phyloP scores from a whole-genome alignment of 1,284 basidiomycete species.

The Ganoderma lucidum region DNA sequence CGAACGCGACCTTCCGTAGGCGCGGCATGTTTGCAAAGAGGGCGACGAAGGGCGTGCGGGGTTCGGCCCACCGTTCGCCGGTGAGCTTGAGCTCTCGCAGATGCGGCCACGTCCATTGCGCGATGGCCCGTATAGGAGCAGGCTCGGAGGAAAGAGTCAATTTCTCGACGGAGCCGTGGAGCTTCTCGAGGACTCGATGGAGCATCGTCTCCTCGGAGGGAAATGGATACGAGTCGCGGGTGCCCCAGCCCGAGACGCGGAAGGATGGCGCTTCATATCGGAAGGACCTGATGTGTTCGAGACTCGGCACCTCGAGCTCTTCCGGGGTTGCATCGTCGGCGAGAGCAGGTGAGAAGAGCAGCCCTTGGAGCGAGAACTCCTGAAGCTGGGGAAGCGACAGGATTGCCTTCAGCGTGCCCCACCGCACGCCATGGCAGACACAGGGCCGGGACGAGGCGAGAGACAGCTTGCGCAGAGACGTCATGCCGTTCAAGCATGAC shows the following conservation, averaged over 20 bases:
- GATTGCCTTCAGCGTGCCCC: background rate
- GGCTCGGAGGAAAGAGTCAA: constrained; percentile 7
- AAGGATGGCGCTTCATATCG: background rate
- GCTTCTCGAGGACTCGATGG: background rate
- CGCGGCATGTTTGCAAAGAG: constrained; percentile 6
- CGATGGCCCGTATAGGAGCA: background rate
- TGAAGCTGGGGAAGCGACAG: background rate
- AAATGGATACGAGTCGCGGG: background rate
- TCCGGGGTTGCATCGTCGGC: background rate
- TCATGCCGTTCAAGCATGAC: background rate
- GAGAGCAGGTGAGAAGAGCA: background rate
- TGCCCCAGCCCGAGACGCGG: constrained; percentile 5
- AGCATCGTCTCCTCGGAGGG: background rate
- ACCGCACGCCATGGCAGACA: background rate
- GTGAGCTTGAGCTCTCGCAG: constrained; percentile 13
- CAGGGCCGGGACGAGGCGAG: background rate
- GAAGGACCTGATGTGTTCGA: background rate
- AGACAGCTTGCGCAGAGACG: background rate
- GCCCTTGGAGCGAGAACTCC: background rate
- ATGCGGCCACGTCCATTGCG: constrained; percentile 1
- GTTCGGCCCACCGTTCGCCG: background rate
- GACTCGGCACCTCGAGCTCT: background rate
- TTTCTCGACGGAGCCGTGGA: background rate
- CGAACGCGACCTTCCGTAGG: constrained; percentile 2
- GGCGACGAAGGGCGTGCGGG: background rate